Evolutionary conservation across 768 basidiomycete species (phyloP).

Genomic region (Pleurotus pulmonarius): DNA sequence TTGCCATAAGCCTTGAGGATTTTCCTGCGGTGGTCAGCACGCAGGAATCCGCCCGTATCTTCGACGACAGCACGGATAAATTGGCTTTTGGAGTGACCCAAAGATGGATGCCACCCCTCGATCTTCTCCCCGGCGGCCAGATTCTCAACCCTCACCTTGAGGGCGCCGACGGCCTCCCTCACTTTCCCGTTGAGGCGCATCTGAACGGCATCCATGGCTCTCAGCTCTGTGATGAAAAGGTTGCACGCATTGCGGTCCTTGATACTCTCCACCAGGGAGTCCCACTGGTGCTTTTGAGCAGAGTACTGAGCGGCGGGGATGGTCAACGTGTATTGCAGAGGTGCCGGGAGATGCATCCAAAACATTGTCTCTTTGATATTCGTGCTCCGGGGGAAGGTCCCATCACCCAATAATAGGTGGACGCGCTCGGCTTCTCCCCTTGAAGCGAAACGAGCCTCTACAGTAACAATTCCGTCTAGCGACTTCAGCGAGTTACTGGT

Average conservation of each 20-base stretch:
- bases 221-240: conserved; percentile 11
- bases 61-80: conserved; percentile 31
- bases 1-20: conserved; percentile 22
- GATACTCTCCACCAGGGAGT: conserved; percentile 32
- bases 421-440: conserved; percentile 46
- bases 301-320: conserved; percentile 46
- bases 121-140: conserved; percentile 48
- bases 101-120: conserved; percentile 46
- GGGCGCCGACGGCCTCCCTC: conserved; percentile 47
- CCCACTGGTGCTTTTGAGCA: conserved; percentile 48
- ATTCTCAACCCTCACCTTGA: conserved; percentile 60
- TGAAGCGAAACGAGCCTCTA: conserved; percentile 42
- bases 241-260: conserved; percentile 27
- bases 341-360: conserved; percentile 40
- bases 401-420: conserved; percentile 29
- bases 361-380: conserved; percentile 28
- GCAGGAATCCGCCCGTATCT: conserved; percentile 38
- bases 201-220: conserved; percentile 14
- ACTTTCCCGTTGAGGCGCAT: conserved; percentile 28
- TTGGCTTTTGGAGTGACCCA: conserved; percentile 20
- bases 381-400: conserved; percentile 20
- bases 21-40: conserved; percentile 41
- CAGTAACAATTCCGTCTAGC: conserved; percentile 26
- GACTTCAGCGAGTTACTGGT: conserved; percentile 12
- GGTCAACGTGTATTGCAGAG: conserved; percentile 45